Conservation (phyloP, 2,329 filamentous ascomycete genomes). For the Aspergillus quadricinctus region DNA sequence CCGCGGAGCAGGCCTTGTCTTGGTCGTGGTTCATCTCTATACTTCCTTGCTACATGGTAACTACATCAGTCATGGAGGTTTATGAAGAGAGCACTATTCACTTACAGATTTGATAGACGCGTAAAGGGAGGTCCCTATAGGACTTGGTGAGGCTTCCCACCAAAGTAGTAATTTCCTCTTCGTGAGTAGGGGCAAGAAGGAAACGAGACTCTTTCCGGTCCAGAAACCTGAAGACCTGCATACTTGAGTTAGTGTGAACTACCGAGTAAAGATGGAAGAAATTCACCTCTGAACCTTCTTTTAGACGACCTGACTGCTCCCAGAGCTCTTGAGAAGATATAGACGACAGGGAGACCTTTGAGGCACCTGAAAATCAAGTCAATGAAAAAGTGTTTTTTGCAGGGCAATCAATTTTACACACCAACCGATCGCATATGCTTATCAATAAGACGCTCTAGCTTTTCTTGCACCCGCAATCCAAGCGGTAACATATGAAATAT, state of each 20-base stretch:
- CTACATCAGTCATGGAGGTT: background rate
- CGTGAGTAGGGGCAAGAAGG: conserved; percentile 86
- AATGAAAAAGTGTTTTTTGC: background rate
- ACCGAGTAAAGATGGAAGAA: conserved; percentile 16
- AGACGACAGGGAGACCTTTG: conserved; percentile 75
- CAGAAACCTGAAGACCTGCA: conserved; percentile 69
- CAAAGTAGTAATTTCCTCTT: conserved; percentile 88
- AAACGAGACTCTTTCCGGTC: conserved; percentile 73
- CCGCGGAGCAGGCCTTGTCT: conserved; percentile 82
- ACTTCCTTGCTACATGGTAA: conserved; percentile 67
- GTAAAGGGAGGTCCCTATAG: conserved; percentile 78
- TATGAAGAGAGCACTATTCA: background rate
- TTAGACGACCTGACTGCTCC: conserved; percentile 76
- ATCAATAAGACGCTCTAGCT: conserved; percentile 80
- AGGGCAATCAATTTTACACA: conserved; percentile 26
- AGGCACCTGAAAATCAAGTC: conserved; percentile 55
- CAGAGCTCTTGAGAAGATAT: conserved; percentile 82
- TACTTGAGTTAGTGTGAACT: background rate
- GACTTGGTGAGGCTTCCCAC: conserved; percentile 70
- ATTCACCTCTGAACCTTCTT: conserved; percentile 67
- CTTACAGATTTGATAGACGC: conserved; percentile 84
- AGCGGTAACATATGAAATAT: conserved; percentile 90
- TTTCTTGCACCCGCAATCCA: conserved; percentile 80
- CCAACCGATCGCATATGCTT: conserved; percentile 78
- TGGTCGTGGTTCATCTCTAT: conserved; percentile 85